Conservation (phyloP, 257 asterid genomes). For the Solanum dulcamara region DNA sequence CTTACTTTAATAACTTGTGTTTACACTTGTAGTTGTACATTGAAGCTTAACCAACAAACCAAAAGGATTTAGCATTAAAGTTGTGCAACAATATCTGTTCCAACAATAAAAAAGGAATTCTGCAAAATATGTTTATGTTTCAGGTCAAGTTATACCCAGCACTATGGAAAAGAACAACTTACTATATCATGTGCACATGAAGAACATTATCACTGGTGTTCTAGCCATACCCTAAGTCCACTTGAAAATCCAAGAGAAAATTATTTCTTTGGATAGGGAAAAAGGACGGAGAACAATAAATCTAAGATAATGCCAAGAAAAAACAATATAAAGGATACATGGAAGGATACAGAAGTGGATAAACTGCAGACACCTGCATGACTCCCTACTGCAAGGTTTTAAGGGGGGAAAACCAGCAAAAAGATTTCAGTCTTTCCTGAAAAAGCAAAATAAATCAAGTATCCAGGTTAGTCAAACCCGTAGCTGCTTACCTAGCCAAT, state of each 20-base stretch:
- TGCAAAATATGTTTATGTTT: neutral
- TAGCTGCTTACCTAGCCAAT: constrained; percentile 29
- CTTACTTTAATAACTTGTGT: neutral
- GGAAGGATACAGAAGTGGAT: constrained; percentile 66
- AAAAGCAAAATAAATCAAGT: neutral
- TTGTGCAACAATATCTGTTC: neutral
- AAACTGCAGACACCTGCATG: constrained; percentile 40
- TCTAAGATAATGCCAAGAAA: neutral
- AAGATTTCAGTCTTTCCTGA: constrained; percentile 12
- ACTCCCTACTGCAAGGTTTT: constrained; percentile 45
- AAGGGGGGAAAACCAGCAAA: constrained; percentile 3
- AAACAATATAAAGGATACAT: constrained; percentile 52
- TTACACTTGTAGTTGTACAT: neutral
- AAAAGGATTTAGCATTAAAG: neutral
- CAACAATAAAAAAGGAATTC: neutral
- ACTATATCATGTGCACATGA: neutral
- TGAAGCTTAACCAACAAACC: neutral
- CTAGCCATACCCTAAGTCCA: neutral
- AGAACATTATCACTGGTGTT: neutral
- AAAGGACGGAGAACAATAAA: neutral
- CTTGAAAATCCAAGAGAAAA: neutral
- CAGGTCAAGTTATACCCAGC: neutral
- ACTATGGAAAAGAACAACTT: neutral
- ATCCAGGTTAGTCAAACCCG: neutral
- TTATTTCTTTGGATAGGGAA: neutral